A percentile compares a stretch with the other conserved stretches of the same genome.
These are phyloP conservation scores for Dalbergia oliveri DNA, from an alignment of 306 rosid species.

Conservation along the genomic window DNA sequence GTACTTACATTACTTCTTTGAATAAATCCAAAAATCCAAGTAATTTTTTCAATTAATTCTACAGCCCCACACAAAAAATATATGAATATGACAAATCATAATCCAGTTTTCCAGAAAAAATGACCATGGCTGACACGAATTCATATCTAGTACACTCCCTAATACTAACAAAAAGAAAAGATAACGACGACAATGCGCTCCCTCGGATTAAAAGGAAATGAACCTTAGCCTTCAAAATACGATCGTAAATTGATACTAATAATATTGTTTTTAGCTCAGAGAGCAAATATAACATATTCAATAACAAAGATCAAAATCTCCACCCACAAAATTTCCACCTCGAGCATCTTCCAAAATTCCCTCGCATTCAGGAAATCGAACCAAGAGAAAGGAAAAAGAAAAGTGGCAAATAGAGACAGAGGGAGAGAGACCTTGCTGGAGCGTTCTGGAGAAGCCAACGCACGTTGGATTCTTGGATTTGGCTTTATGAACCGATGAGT, in stretches of 20 bases:
- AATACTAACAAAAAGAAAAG: not conserved
- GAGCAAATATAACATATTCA: not conserved
- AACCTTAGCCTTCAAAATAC: not conserved
- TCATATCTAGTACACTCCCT: not conserved
- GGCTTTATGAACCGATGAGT: slow-evolving; percentile 71
- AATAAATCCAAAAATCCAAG: slow-evolving; percentile 13
- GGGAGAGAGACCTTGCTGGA: slow-evolving; percentile 59
- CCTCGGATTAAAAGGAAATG: not conserved
- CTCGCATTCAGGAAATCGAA: not conserved
- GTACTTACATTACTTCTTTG: not conserved
- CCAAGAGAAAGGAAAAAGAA: not conserved
- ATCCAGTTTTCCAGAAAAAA: not conserved
- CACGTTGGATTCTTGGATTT: slow-evolving; percentile 76
- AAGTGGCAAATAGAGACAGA: not conserved
- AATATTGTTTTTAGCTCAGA: not conserved
- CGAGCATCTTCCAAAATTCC: not conserved
- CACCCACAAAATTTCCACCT: not conserved
- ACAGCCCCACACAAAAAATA: not conserved
- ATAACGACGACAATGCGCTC: not conserved
- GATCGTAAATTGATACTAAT: not conserved
- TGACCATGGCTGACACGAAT: not conserved
- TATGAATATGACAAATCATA: not conserved
- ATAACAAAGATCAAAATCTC: not conserved
- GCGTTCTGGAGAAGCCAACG: slow-evolving; percentile 70
- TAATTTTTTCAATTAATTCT: not conserved